Percentiles rank a stretch among this genome's conserved stretches.
These are phyloP conservation scores for Metschnikowia borealis DNA, from an alignment of 805 yeast genomes.

Conservation along the genomic window DNA sequence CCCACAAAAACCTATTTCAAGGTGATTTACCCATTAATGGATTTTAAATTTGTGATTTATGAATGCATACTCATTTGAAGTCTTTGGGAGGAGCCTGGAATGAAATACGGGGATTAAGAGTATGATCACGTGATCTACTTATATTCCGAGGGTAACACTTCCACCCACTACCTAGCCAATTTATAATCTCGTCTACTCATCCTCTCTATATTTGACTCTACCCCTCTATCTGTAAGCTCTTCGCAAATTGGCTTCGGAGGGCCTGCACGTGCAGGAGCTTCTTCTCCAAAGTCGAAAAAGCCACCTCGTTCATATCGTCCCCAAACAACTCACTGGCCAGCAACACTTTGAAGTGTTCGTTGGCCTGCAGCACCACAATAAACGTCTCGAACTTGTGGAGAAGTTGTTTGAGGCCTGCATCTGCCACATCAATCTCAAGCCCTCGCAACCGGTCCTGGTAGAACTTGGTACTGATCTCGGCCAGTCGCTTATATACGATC, in stretches of 20 bases:
- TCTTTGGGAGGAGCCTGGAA: too few relatives aligned
- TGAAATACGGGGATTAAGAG: too few relatives aligned
- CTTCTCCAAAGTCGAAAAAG: constrained; percentile 12
- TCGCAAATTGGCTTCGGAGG: background rate
- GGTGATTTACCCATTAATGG: too few relatives aligned
- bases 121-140: too few relatives aligned
- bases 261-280: constrained; percentile 19
- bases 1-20: too few relatives aligned
- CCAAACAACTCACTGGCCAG: constrained; percentile 7
- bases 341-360: background rate
- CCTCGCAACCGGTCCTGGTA: constrained; percentile 25
- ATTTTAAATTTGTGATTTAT: too few relatives aligned
- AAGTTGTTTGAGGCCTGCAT: constrained; percentile 17
- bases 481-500: constrained; percentile 31
- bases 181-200: too few relatives aligned
- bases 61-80: too few relatives aligned
- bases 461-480: constrained; percentile 23
- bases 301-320: constrained; percentile 5
- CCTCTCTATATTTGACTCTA: background rate
- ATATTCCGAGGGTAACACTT: too few relatives aligned
- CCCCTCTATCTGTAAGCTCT: background rate
- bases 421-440: constrained; percentile 20
- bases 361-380: constrained; percentile 13
- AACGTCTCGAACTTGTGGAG: constrained; percentile 27
- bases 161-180: too few relatives aligned